Percentiles rank a stretch among this genome's conserved stretches.
These are phyloP conservation scores for Hymenoscyphus occultus DNA, from an alignment of 2,329 filamentous ascomycete species.

Conservation along the genomic window DNA sequence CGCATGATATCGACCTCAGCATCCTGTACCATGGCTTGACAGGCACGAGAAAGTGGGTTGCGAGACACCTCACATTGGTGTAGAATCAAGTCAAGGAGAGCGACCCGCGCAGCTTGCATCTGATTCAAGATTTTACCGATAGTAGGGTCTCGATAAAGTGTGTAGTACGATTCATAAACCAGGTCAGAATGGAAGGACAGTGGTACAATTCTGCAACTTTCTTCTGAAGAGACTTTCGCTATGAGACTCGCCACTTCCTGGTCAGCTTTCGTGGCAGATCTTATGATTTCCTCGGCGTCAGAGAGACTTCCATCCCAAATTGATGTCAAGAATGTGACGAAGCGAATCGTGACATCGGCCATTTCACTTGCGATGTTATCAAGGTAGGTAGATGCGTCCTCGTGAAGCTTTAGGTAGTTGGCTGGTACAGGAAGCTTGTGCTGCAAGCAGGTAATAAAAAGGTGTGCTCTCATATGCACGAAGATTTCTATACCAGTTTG, in stretches of 20 bases:
- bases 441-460: conserved; percentile 51
- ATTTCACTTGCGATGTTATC: conserved; percentile 15
- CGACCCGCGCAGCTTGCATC: conserved; percentile 14
- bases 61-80: neutral
- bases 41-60: neutral
- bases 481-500: conserved; percentile 50
- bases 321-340: neutral
- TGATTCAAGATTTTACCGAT: conserved; percentile 18
- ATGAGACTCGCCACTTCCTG: conserved; percentile 3
- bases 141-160: conserved; percentile 17
- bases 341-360: conserved; percentile 6
- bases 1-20: neutral
- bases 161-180: conserved; percentile 18
- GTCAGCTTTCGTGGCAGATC: neutral
- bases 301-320: neutral
- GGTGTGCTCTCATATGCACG: conserved; percentile 49
- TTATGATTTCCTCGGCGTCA: neutral
- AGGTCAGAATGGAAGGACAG: neutral
- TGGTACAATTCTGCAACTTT: neutral
- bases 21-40: neutral
- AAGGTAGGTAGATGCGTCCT: conserved; percentile 40
- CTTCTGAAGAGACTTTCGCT: neutral
- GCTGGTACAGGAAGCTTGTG: conserved; percentile 48
- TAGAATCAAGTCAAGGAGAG: conserved; percentile 12
- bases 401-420: conserved; percentile 42